These are phyloP conservation scores for Eucalyptus cloeziana DNA, from an alignment of 345 rosid species.

Conservation along the genomic window DNA sequence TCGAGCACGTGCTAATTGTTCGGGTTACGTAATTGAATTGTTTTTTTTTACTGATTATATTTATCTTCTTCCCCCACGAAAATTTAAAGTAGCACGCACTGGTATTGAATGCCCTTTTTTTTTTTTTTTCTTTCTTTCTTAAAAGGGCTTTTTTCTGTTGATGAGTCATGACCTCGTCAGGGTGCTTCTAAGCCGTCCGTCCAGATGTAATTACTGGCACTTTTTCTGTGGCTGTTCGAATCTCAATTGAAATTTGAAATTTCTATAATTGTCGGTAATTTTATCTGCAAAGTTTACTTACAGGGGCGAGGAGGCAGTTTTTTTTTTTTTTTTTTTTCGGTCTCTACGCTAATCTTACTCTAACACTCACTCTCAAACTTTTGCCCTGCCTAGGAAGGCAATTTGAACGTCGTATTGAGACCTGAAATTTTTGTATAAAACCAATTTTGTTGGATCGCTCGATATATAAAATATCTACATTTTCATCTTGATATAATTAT, in stretches of 20 bases:
- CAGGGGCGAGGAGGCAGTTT: accelerated
- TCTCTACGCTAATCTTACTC: too few species aligned
- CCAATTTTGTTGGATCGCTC: background rate
- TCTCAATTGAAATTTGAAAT: background rate
- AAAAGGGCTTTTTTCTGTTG: background rate
- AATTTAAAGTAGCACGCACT: background rate
- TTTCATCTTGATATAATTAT: background rate
- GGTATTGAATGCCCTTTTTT: background rate
- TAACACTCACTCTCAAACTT: too few species aligned
- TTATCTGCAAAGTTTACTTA: too few species aligned
- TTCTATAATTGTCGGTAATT: background rate
- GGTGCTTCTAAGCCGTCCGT: too few species aligned
- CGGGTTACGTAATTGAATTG: background rate
- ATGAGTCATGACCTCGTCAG: background rate
- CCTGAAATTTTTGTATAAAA: background rate
- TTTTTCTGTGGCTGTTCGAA: background rate
- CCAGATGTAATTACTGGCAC: background rate
- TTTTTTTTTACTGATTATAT: accelerated
- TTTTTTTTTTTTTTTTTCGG: too few species aligned
- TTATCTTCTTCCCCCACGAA: background rate
- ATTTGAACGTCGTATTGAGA: too few species aligned
- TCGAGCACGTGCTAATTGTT: background rate
- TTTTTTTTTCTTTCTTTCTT: too few species aligned
- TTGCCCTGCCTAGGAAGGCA: too few species aligned
- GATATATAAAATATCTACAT: too few species aligned